A percentile compares a stretch with the other conserved stretches of the same genome.
phyloP scores from a whole-genome alignment of 2,329 filamentous ascomycete species.

The Trichoderma brevicompactum region DNA sequence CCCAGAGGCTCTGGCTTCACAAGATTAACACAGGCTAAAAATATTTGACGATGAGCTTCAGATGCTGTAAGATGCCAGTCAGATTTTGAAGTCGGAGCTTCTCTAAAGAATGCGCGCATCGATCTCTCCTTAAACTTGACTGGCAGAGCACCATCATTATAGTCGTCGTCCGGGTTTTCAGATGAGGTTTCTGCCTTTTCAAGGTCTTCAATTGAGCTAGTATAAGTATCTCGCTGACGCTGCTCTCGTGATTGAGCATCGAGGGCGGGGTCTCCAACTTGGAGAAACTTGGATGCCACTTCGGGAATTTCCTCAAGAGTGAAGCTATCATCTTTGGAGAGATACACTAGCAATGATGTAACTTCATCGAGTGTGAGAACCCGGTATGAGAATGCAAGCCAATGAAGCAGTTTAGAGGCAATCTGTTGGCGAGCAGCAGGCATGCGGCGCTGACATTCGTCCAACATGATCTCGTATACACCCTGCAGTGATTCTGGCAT shows the following conservation, averaged over 20 bases:
- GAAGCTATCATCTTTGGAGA: slow-evolving; percentile 32
- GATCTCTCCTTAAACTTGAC: slow-evolving; percentile 40
- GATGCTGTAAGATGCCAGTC: slow-evolving; percentile 31
- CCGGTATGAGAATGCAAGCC: slow-evolving; percentile 37
- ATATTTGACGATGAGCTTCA: slow-evolving; percentile 36
- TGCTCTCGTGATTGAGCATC: slow-evolving; percentile 33
- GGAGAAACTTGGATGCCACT: slow-evolving; percentile 36
- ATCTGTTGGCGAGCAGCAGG: slow-evolving; percentile 30
- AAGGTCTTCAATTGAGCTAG: slow-evolving; percentile 32
- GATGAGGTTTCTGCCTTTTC: slow-evolving; percentile 28
- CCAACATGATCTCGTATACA: slow-evolving; percentile 37
- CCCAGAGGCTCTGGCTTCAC: slow-evolving; percentile 19
- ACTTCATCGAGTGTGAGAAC: slow-evolving; percentile 35
- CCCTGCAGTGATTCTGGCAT: slow-evolving; percentile 35
- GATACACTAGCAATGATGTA: slow-evolving; percentile 32
- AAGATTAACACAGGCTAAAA: slow-evolving; percentile 32
- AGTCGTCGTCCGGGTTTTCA: slow-evolving; percentile 31
- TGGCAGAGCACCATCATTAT: slow-evolving; percentile 36
- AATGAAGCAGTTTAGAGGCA: slow-evolving; percentile 35
- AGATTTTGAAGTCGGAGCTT: slow-evolving; percentile 18
- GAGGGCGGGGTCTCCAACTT: slow-evolving; percentile 35
- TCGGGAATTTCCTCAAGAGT: slow-evolving; percentile 38
- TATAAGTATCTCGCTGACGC: slow-evolving; percentile 6
- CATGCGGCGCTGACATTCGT: slow-evolving; percentile 37
- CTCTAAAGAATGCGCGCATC: slow-evolving; percentile 38